These are phyloP conservation scores for Tarenaya hassleriana DNA, from an alignment of 345 rosid species.

Conservation along the genomic window DNA sequence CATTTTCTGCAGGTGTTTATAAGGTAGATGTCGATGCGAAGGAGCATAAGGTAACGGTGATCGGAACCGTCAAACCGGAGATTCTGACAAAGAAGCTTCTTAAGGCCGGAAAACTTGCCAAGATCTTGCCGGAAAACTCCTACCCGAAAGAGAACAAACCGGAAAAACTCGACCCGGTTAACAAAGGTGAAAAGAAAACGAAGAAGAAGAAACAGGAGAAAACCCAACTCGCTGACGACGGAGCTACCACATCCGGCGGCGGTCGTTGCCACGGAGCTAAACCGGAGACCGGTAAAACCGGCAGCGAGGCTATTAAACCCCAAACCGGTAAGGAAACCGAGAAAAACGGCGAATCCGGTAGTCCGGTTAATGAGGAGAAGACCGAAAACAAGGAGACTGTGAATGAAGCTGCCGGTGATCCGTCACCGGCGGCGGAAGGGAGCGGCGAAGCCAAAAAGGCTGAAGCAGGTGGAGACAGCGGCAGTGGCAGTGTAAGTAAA, in stretches of 20 bases:
- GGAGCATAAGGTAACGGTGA: conserved; percentile 58
- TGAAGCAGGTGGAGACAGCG: conserved; percentile 21
- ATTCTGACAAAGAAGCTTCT: conserved; percentile 57
- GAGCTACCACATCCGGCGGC: conserved; percentile 14
- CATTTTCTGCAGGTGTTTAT: conserved; percentile 65
- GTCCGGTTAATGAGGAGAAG: conserved; percentile 26
- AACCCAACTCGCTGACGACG: conserved; percentile 29
- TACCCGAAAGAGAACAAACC: conserved; percentile 32
- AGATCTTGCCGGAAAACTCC: conserved; percentile 42
- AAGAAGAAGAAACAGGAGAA: conserved; percentile 17
- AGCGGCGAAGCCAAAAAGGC: conserved; percentile 14
- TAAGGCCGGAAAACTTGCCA: conserved; percentile 66
- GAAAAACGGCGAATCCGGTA: not conserved
- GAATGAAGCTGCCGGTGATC: conserved; percentile 14
- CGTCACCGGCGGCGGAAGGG: conserved; percentile 32
- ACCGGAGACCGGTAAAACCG: not conserved
- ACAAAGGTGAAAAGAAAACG: conserved; percentile 33
- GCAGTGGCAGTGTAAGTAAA: conserved; percentile 31
- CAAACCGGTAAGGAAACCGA: conserved; percentile 4
- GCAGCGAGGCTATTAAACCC: conserved; percentile 8
- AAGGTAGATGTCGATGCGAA: conserved; percentile 47
- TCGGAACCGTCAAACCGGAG: conserved; percentile 42
- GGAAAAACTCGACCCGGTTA: conserved; percentile 10
- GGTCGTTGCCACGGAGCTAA: conserved; percentile 3
- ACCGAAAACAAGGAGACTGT: conserved; percentile 27